Evolutionary conservation across 2,329 filamentous ascomycete species (phyloP).

Genomic region (Scedosporium dehoogii): DNA sequence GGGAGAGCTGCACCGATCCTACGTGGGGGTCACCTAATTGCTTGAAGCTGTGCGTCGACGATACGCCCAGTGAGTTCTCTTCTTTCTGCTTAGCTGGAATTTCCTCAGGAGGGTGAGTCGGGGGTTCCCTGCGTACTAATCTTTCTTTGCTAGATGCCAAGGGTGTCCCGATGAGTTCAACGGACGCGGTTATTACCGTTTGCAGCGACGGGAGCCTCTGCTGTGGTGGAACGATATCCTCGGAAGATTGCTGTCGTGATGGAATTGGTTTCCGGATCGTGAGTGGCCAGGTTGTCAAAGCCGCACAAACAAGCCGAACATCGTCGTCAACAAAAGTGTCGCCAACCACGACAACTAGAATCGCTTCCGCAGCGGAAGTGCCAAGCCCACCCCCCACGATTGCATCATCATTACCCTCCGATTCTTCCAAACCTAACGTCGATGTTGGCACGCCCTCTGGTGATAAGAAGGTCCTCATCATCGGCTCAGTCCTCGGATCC

Average conservation of each 20-base stretch:
- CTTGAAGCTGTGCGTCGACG: slow-evolving; percentile 12
- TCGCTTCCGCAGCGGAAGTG: no score
- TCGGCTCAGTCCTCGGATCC: no score
- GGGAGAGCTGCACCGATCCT: slow-evolving; percentile 15
- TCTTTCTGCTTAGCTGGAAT: no score
- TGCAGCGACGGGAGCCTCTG: not conserved
- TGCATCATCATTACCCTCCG: no score
- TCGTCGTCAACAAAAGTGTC: not conserved
- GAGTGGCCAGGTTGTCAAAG: not conserved
- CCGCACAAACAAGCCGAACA: not conserved
- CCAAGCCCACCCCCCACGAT: no score
- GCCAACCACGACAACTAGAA: no score
- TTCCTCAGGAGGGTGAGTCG: no score
- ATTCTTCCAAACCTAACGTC: no score
- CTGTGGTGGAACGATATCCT: not conserved
- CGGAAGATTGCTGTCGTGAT: not conserved
- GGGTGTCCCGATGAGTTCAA: not conserved
- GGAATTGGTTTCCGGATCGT: not conserved
- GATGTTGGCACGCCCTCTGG: no score
- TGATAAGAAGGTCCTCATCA: no score
- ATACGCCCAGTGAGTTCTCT: not conserved
- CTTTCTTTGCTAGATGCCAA: not conserved
- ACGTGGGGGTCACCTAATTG: slow-evolving; percentile 14
- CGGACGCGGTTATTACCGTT: not conserved
- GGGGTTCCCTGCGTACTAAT: not conserved